A percentile compares a stretch with the other conserved stretches of the same genome.
Conservation (phyloP, 192 early-diverging fungal genomes). For the Coemansia sp. region DNA sequence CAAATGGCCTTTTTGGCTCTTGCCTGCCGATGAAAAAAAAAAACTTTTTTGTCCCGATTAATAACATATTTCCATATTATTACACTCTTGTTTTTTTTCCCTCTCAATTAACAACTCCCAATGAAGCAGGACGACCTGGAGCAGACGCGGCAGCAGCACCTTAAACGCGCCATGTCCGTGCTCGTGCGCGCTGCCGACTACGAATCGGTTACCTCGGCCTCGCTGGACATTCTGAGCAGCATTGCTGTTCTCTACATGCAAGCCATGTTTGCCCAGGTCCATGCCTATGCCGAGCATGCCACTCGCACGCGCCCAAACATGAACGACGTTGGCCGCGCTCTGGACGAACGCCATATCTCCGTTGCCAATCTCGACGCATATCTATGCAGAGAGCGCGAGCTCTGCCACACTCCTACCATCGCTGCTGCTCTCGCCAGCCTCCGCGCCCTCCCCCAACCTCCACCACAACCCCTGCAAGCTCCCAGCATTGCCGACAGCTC, state of each 20-base stretch:
- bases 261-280: constrained; percentile 48
- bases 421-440: constrained; percentile 18
- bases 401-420: constrained; percentile 12
- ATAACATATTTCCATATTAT: background rate
- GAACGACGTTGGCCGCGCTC: constrained; percentile 51
- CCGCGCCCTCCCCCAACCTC: constrained; percentile 8
- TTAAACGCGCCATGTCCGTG: constrained; percentile 42
- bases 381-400: constrained; percentile 13
- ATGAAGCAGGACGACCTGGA: constrained; percentile 29
- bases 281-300: constrained; percentile 52
- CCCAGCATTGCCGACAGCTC: background rate
- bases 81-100: background rate
- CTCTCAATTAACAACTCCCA: background rate
- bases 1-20: background rate
- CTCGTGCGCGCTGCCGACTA: constrained; percentile 31
- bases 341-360: constrained; percentile 41
- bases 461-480: background rate
- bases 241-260: constrained; percentile 49
- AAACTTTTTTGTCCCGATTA: constrained; percentile 7
- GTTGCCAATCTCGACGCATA: constrained; percentile 37
- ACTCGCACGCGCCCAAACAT: constrained; percentile 53
- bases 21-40: no score
- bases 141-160: constrained; percentile 26
- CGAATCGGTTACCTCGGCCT: constrained; percentile 24
- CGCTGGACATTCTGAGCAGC: constrained; percentile 45